Evolutionary conservation across 1,284 basidiomycete genomes (phyloP), one percentile per base, ranked within the genome.

Genomic region (Apiotrichum porosum): DNA sequence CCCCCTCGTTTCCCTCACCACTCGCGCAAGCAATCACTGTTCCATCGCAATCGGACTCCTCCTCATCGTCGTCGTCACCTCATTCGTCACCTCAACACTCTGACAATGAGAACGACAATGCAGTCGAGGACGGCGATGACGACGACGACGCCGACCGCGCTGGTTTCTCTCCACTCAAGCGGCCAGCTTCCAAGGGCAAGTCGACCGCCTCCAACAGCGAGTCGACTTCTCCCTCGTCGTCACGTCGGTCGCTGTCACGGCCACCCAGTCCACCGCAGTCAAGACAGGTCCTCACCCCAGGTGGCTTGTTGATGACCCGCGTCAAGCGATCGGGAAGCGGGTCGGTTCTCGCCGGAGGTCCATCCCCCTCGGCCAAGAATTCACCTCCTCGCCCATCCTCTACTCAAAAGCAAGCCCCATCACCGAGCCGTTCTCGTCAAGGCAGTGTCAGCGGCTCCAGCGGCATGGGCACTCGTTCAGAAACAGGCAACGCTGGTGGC

Each of bases 1-100:
- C 69, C 0, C 71, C 71, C 2, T 71, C 69, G 0, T 71, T 71
- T 47, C 69, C 71, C 5, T 71, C 68, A 0, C 71, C 71, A 1
- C 55, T 73, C 1, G 68, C 68, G 6, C 64, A 68, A 42, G 68
- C 68, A 0, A 63, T 67, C 32, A 71, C 64, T 2, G 68, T 71
- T 1, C 67, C 66, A 0, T 54, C 56, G 0, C 61, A 68, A 23
- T 69, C 66, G 0, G 66, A 69, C 44, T 61, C 56, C 0, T 70
- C 68, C 3, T 68, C 66, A 0, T 61, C 65, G 0, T 68, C 66
- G 0, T 61, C 65, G 0, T 65, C 63, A 1, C 61, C 66, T 0
- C 60, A 64, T n/a, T 64, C 62, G 6, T 60, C 61, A 2, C 54
- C 55, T 0, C 46, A 48, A 4, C 37, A 48, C 9, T 63, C 65